Conservation (phyloP, 2,329 filamentous ascomycete genomes). For the Talaromyces sp. region DNA sequence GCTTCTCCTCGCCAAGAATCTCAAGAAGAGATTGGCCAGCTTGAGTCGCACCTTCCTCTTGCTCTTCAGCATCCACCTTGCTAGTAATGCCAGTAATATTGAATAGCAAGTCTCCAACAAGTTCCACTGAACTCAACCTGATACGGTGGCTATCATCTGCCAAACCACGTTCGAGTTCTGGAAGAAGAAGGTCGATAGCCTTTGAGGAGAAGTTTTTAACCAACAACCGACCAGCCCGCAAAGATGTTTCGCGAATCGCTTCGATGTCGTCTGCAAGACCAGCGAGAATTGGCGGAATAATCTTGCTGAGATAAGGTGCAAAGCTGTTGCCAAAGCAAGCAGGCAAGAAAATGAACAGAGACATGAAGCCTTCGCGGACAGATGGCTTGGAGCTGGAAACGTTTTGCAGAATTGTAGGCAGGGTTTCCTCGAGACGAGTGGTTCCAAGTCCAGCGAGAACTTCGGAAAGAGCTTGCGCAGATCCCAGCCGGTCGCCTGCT, state of each 20-base stretch:
- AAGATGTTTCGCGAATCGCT: slow-evolving; percentile 91
- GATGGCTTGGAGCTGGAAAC: slow-evolving; percentile 84
- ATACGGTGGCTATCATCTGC: slow-evolving; percentile 98
- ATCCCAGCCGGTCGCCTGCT: slow-evolving; percentile 91
- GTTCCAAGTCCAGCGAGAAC: slow-evolving; percentile 94
- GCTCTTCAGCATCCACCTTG: slow-evolving; percentile 72
- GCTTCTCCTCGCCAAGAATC: slow-evolving; percentile 88
- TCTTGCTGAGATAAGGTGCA: slow-evolving; percentile 86
- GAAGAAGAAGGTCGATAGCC: slow-evolving; percentile 87
- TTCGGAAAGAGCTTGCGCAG: slow-evolving; percentile 92
- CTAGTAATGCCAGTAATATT: slow-evolving; percentile 92
- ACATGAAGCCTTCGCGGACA: slow-evolving; percentile 98
- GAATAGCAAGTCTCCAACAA: slow-evolving; percentile 94
- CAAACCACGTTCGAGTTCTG: slow-evolving; percentile 89
- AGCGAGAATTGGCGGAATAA: slow-evolving; percentile 90
- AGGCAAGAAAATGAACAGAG: slow-evolving; percentile 96
- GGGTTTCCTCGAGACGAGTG: slow-evolving; percentile 83
- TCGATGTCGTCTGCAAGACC: slow-evolving; percentile 95
- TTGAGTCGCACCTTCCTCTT: slow-evolving; percentile 70
- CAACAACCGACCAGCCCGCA: slow-evolving; percentile 84
- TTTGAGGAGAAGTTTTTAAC: slow-evolving; percentile 98
- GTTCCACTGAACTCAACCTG: slow-evolving; percentile 93
- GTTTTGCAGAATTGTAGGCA: slow-evolving; percentile 94
- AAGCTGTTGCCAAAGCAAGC: slow-evolving; percentile 99
- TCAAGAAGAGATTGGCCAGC: slow-evolving; percentile 90